Evolutionary conservation across 208 protist species (phyloP).

Genomic region (Leishmania martiniquensis): DNA sequence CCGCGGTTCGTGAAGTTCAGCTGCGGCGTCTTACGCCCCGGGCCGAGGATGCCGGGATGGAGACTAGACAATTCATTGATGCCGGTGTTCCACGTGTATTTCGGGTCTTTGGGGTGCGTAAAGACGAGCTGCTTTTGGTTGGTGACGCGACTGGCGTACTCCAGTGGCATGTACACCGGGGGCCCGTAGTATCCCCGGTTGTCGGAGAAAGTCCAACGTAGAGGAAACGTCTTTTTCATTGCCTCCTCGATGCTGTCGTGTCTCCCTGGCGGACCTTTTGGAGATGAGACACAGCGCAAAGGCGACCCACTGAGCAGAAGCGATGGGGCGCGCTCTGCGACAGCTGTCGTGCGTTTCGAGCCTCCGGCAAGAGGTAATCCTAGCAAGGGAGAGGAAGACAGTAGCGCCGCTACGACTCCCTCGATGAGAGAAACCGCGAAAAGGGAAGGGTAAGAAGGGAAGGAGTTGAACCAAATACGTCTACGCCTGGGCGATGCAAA

Average conservation of each 20-base stretch:
- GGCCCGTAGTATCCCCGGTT: slow-evolving; percentile 86
- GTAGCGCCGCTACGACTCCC: neutral
- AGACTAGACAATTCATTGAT: slow-evolving; percentile 72
- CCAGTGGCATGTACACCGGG: slow-evolving; percentile 84
- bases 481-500: neutral
- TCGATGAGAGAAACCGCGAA: neutral
- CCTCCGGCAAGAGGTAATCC: neutral
- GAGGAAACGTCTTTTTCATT: slow-evolving; percentile 53
- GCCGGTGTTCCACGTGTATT: slow-evolving; percentile 86
- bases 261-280: neutral
- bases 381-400: neutral
- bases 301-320: neutral
- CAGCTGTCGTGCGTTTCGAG: neutral
- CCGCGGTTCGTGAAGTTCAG: slow-evolving; percentile 80
- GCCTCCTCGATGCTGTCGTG: neutral
- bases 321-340: neutral
- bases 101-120: slow-evolving; percentile 86
- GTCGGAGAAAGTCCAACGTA: slow-evolving; percentile 74
- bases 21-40: slow-evolving; percentile 79
- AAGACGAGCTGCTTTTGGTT: slow-evolving; percentile 83
- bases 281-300: neutral
- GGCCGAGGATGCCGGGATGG: slow-evolving; percentile 75
- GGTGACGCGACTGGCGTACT: slow-evolving; percentile 85
- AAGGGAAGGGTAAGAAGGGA: neutral
- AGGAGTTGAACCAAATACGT: too few relatives aligned